These are phyloP conservation scores for Tylopilus sp. DNA, from an alignment of 1,284 basidiomycete species.

Conservation along the genomic window DNA sequence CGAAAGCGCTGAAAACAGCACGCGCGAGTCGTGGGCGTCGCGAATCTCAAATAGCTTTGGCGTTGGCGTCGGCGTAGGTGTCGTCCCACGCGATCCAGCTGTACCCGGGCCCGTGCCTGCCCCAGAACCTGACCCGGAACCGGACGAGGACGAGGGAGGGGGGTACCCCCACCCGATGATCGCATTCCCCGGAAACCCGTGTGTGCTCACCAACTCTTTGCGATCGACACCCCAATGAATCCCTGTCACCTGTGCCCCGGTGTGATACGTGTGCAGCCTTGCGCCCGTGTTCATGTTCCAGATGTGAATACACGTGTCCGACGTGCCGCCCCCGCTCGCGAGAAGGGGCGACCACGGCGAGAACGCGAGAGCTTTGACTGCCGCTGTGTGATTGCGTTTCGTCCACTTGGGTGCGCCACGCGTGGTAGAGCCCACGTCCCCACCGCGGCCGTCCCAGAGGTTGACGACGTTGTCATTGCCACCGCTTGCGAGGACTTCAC, in stretches of 20 bases:
- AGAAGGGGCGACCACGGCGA: slow-evolving; percentile 93
- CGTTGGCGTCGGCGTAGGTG: slow-evolving; percentile 13
- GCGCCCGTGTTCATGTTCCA: slow-evolving; percentile 92
- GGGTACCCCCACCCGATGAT: slow-evolving; percentile 69
- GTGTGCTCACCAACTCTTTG: slow-evolving; percentile 90
- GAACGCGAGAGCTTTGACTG: slow-evolving; percentile 96
- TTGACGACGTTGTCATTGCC: slow-evolving; percentile 97
- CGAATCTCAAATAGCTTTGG: slow-evolving; percentile 74
- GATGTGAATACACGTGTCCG: slow-evolving; percentile 90
- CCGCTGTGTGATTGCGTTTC: slow-evolving; percentile 91
- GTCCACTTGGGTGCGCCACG: slow-evolving; percentile 81
- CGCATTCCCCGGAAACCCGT: slow-evolving; percentile 84
- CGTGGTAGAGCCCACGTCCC: slow-evolving; percentile 56
- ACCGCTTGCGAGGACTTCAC: slow-evolving; percentile 87
- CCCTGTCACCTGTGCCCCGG: slow-evolving; percentile 89
- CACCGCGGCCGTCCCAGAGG: slow-evolving; percentile 86
- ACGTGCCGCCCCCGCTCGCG: slow-evolving; percentile 92
- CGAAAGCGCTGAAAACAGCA: slow-evolving; percentile 80
- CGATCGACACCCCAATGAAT: slow-evolving; percentile 86
- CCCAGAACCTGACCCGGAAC: slow-evolving; percentile 5
- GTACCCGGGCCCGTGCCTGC: slow-evolving; percentile 23
- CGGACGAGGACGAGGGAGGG: slow-evolving; percentile 51
- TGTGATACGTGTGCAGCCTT: slow-evolving; percentile 78
- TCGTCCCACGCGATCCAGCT: slow-evolving; percentile 18
- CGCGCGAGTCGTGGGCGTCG: slow-evolving; percentile 88